Evolutionary conservation across 2,329 filamentous ascomycete species (phyloP).

Genomic region (Fusarium mexicanum): DNA sequence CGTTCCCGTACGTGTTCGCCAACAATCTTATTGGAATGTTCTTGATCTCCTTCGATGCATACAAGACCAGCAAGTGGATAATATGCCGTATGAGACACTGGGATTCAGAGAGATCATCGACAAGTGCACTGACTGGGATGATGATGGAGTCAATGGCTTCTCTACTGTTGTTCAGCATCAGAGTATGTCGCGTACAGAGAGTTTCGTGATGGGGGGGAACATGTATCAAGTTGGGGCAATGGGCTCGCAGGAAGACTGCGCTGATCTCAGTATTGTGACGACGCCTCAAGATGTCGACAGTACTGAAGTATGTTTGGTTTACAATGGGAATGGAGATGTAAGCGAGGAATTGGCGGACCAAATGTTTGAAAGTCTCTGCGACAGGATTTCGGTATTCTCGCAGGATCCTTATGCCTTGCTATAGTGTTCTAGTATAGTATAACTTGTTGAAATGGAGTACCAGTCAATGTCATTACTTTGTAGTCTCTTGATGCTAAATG

Average conservation of each 20-base stretch:
- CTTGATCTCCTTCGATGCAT: slow-evolving; percentile 51
- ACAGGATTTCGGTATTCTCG: slow-evolving; percentile 12
- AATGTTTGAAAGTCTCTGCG: slow-evolving; percentile 23
- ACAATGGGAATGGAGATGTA: slow-evolving; percentile 6
- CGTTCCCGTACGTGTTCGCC: slow-evolving; percentile 20
- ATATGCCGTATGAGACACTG: slow-evolving; percentile 38
- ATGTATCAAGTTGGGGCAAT: slow-evolving; percentile 32
- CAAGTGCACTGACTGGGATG: slow-evolving; percentile 37
- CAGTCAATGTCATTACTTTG: not conserved
- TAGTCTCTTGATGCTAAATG: rapidly evolving
- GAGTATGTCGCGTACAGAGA: slow-evolving; percentile 30
- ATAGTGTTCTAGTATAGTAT: rapidly evolving
- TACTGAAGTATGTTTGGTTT: slow-evolving; percentile 36
- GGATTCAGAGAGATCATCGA: slow-evolving; percentile 40
- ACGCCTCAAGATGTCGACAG: slow-evolving; percentile 20
- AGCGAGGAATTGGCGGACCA: not conserved
- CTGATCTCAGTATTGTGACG: slow-evolving; percentile 38
- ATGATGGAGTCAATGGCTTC: slow-evolving; percentile 27
- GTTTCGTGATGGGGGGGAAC: slow-evolving; percentile 22
- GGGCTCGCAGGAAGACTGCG: slow-evolving; percentile 29
- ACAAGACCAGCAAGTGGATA: slow-evolving; percentile 52
- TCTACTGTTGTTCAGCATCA: slow-evolving; percentile 41
- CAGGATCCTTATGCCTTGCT: not conserved
- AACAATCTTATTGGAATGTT: slow-evolving; percentile 42
- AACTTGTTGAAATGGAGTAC: rapidly evolving